Evolutionary conservation across 331 rosid species (phyloP), one percentile per base, ranked within the genome.

Genomic region (Malus hybrid): DNA sequence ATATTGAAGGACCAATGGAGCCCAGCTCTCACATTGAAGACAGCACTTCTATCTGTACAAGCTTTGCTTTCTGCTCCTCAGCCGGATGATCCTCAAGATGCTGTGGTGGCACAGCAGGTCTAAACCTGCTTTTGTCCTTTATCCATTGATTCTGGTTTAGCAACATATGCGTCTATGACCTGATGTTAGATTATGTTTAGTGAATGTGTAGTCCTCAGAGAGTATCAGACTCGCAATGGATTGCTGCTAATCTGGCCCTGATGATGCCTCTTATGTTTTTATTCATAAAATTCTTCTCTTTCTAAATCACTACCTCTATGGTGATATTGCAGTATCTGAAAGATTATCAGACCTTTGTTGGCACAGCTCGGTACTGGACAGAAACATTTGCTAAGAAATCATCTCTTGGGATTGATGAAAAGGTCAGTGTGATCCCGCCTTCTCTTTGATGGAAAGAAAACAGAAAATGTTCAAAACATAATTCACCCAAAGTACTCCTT

Each of bases 11-110:
- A 95, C 67, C 99, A 95, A 69, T 95, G 99, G 99, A 95, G 99
- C 84, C 99, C 99, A n/a, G 97, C 99, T 55, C 93, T 92, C 69
- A 95, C 99, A 55, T 79, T 95, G 86, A 95, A 95, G 85, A 95
- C 99, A 10, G 99, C 99, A 22, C 96, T 95, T 64, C 97, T 95
- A 67, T 95, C 99, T 62, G 91, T 95, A 70, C 97, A 95, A 85
- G 99, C 99, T 19, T 85, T 95, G 73, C 97, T 95, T 64, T 95
- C 99, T 80, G 93, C 99, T 60, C 99, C 99, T 76, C 89, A 87
- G 79, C 97, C 99, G 6, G 99, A 92, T 88, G 97, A 95, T 88
- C 99, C 99, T 86, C 99, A 95, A 85, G 99, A 95, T 87, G 99
- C 99, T 31, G 97, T 95, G 74, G 99, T 95, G 72, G 99, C 99